Conservation (phyloP, 148 eudicot genomes). For the Vaccinium myrtillus region DNA sequence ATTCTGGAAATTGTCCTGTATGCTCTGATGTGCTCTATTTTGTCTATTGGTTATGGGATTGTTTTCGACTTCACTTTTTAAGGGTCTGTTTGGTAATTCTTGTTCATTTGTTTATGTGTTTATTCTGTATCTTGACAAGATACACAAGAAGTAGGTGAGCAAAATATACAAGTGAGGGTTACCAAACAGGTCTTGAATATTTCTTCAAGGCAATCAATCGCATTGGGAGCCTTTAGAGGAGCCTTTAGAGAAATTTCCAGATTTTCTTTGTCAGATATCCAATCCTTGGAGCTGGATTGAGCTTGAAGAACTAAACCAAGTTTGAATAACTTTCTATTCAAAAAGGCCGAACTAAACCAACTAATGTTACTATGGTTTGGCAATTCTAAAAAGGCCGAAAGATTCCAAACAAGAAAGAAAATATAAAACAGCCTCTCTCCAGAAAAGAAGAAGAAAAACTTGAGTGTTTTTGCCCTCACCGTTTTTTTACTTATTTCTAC, state of each 20-base stretch:
- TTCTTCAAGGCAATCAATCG: too few species aligned
- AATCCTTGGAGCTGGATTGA: neutral
- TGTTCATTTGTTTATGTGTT: neutral
- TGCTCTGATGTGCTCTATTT: neutral
- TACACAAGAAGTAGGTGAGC: neutral
- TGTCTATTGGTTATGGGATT: neutral
- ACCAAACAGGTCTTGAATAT: too few species aligned
- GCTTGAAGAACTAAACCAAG: neutral
- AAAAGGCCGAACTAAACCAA: neutral
- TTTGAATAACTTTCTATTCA: neutral
- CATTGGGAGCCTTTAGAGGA: too few species aligned
- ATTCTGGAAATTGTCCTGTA: slow-evolving; percentile 9
- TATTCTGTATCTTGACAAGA: neutral
- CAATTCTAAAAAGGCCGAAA: neutral
- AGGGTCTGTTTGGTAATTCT: neutral
- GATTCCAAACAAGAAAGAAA: neutral
- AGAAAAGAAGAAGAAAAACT: neutral
- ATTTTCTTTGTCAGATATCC: neutral
- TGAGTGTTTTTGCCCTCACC: neutral
- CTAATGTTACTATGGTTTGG: neutral
- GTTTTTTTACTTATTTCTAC: neutral
- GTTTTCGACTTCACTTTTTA: neutral
- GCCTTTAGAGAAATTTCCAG: neutral
- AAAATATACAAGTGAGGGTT: neutral
- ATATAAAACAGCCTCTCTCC: neutral